A percentile compares a stretch with the other conserved stretches of the same genome.
phyloP scores from a whole-genome alignment of 2,329 filamentous ascomycete genomes.

The Rhytidhysteron rufulum region DNA sequence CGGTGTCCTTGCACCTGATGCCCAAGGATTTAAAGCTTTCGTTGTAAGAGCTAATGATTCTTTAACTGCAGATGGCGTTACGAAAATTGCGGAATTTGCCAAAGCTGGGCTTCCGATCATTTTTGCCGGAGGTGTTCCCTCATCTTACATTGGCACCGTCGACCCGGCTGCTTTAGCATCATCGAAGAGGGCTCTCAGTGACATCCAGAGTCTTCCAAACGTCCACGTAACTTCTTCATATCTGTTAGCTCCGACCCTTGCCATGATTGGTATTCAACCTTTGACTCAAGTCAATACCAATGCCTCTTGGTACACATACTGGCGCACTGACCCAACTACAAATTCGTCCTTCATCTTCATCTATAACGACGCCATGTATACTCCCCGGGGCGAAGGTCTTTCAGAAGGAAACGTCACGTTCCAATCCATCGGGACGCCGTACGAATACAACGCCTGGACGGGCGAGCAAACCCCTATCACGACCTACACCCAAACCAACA shows the following conservation, averaged over 20 bases:
- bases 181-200: slow-evolving; percentile 1
- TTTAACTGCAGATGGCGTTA: slow-evolving; percentile 34
- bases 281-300: slow-evolving; percentile 9
- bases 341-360: slow-evolving; percentile 37
- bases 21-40: slow-evolving; percentile 42
- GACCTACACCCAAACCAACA: slow-evolving; percentile 25
- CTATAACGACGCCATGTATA: slow-evolving; percentile 33
- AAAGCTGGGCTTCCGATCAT: slow-evolving; percentile 41
- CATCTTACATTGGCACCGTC: slow-evolving; percentile 5
- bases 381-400: slow-evolving; percentile 3
- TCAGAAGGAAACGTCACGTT: slow-evolving; percentile 10
- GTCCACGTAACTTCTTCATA: slow-evolving; percentile 10
- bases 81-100: slow-evolving; percentile 34
- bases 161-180: slow-evolving; percentile 2
- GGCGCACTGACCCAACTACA: slow-evolving; percentile 26
- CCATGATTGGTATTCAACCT: slow-evolving; percentile 8
- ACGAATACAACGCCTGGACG: slow-evolving; percentile 43
- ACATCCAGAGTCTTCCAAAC: slow-evolving; percentile 5
- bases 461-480: slow-evolving; percentile 32
- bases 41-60: slow-evolving; percentile 24
- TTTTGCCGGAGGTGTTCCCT: slow-evolving; percentile 20
- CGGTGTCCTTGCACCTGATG: slow-evolving; percentile 35
- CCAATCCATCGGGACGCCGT: slow-evolving; percentile 24
- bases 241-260: slow-evolving; percentile 7
- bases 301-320: slow-evolving; percentile 28